These are phyloP conservation scores for Solanum ahanhuiri DNA, from an alignment of 257 asterid species.

Conservation along the genomic window DNA sequence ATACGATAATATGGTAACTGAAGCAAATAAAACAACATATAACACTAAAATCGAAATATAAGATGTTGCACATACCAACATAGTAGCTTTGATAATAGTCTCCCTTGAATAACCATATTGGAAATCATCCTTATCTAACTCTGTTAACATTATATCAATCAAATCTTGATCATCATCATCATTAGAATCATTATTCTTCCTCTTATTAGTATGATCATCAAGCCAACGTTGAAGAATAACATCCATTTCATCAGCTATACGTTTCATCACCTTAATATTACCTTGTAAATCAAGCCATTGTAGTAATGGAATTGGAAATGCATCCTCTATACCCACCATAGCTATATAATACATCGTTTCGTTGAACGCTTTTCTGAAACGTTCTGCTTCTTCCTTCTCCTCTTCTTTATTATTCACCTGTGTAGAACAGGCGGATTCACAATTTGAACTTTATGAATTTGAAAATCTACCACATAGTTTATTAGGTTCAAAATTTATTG, in stretches of 20 bases:
- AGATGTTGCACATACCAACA: background rate
- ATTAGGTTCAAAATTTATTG: background rate
- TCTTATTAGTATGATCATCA: slow-evolving; percentile 10
- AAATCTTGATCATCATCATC: slow-evolving; percentile 8
- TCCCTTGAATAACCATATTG: background rate
- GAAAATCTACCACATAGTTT: background rate
- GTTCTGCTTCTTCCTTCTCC: background rate
- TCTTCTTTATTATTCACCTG: background rate
- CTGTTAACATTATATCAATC: slow-evolving; percentile 17
- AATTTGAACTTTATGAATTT: background rate
- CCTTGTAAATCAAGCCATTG: slow-evolving; percentile 26
- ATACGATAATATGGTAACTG: too few species aligned
- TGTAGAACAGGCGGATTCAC: accelerated
- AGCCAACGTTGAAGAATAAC: slow-evolving; percentile 14
- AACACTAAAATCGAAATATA: background rate
- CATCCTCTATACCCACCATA: slow-evolving; percentile 9
- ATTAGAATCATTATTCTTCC: background rate
- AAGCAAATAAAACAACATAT: background rate
- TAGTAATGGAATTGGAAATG: background rate
- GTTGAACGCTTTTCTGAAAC: background rate
- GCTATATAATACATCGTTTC: background rate
- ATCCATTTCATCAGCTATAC: slow-evolving; percentile 17
- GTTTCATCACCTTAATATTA: slow-evolving; percentile 17
- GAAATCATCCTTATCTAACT: background rate
- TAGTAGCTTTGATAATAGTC: background rate